Conservation (phyloP, 495 filamentous ascomycete genomes). For the Bombardia bombarda region DNA sequence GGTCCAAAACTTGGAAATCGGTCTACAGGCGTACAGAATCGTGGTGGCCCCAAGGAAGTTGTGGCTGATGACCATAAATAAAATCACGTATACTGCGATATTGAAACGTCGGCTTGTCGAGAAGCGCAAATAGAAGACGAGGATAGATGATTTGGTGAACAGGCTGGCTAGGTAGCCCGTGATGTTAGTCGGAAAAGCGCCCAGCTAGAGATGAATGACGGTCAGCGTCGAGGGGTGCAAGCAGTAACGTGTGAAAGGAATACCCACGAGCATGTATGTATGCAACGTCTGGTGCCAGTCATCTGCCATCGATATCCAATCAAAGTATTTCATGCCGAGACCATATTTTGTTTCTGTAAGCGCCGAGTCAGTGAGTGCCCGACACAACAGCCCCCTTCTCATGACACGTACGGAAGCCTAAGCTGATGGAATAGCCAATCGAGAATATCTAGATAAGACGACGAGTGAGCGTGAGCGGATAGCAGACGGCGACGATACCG, state of each 20-base stretch:
- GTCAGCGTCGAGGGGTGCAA: neutral
- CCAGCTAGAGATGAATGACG: conserved; percentile 2
- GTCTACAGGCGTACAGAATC: conserved; percentile 12
- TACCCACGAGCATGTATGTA: conserved; percentile 4
- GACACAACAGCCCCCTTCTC: neutral
- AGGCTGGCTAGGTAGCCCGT: conserved; percentile 8
- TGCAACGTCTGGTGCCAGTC: neutral
- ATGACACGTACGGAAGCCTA: conserved; percentile 2
- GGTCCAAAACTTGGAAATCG: conserved; percentile 12
- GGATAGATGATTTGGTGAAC: conserved; percentile 16
- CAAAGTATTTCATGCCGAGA: neutral
- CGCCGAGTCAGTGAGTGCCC: neutral
- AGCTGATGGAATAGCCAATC: conserved; percentile 4
- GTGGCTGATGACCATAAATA: conserved; percentile 9
- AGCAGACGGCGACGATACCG: no score
- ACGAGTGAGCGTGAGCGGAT: neutral
- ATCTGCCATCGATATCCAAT: neutral
- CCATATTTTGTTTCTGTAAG: conserved; percentile 6
- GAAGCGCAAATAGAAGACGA: conserved; percentile 19
- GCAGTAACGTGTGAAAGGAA: neutral
- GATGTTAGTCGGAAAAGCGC: conserved; percentile 4
- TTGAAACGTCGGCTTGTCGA: conserved; percentile 10
- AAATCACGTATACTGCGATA: conserved; percentile 6
- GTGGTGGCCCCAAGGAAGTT: conserved; percentile 5
- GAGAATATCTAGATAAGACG: neutral